Conservation (phyloP, 129 eudicot genomes). For the Escallonia rubra region DNA sequence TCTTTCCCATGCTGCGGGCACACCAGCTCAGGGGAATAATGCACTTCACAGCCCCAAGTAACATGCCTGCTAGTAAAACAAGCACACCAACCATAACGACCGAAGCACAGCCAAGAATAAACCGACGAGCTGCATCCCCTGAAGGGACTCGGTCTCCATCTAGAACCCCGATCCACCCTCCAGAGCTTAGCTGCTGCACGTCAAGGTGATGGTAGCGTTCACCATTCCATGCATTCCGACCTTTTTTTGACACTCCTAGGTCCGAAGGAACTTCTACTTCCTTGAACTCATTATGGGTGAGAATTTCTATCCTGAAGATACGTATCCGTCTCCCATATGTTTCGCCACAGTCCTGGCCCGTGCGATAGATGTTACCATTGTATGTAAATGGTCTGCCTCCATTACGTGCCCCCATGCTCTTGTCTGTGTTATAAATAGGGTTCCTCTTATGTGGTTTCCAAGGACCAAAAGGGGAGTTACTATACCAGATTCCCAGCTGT, state of each 20-base stretch:
- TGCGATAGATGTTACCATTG: conserved; percentile 64
- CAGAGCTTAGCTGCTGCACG: conserved; percentile 55
- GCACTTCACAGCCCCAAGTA: conserved; percentile 57
- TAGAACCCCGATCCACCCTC: conserved; percentile 69
- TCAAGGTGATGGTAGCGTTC: conserved; percentile 77
- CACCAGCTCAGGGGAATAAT: conserved; percentile 58
- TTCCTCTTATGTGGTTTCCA: conserved; percentile 78
- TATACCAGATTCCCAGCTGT: conserved; percentile 74
- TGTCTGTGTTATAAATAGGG: conserved; percentile 49
- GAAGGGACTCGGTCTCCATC: conserved; percentile 73
- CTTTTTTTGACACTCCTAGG: conserved; percentile 45
- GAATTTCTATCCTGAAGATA: conserved; percentile 45
- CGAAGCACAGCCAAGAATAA: conserved; percentile 56
- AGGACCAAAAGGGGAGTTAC: conserved; percentile 79
- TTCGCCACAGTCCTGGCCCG: conserved; percentile 66
- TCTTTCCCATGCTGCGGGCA: conserved; percentile 50
- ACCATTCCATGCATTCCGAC: conserved; percentile 80
- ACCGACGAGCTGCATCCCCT: conserved; percentile 54
- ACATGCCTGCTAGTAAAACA: conserved; percentile 44
- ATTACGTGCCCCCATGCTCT: conserved; percentile 48
- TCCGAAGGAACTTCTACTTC: conserved; percentile 70
- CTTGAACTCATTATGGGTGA: conserved; percentile 45
- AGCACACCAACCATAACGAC: conserved; percentile 36
- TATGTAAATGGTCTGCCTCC: conserved; percentile 80
- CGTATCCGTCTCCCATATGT: conserved; percentile 59